Conservation (phyloP, 768 basidiomycete genomes). For the Lactarius hatsudake region DNA sequence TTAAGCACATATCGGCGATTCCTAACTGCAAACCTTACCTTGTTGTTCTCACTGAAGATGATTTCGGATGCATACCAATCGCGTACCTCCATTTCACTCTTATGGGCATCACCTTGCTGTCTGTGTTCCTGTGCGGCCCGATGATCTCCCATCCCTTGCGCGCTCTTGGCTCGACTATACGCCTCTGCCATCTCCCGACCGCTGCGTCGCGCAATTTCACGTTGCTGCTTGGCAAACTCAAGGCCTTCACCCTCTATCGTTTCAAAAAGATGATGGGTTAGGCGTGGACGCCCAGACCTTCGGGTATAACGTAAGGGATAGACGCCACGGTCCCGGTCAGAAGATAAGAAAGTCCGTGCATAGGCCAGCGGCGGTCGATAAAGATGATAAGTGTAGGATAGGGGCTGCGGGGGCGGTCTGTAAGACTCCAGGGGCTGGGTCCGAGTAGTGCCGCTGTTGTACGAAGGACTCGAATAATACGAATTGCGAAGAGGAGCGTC, state of each 20-base stretch:
- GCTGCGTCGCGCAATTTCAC: not conserved
- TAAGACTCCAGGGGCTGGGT: not conserved
- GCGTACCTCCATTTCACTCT: not conserved
- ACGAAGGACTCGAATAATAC: not conserved
- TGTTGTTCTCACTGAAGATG: conserved; percentile 10
- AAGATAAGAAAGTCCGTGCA: not conserved
- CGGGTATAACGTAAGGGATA: not conserved
- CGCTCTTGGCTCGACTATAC: not conserved
- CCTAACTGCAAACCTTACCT: conserved; percentile 4
- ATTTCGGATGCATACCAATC: conserved; percentile 9
- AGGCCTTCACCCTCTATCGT: not conserved
- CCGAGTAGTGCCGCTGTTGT: not conserved
- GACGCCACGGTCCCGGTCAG: not conserved
- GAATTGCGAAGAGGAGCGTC: not conserved
- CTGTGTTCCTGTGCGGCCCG: not conserved
- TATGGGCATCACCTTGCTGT: not conserved
- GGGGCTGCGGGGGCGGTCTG: not conserved
- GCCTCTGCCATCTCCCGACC: not conserved
- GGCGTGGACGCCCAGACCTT: not conserved
- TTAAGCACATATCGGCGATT: not conserved
- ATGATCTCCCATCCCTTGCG: not conserved
- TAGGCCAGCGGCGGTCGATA: not conserved
- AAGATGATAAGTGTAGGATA: not conserved
- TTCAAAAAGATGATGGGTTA: not conserved
- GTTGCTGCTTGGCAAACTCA: not conserved